A percentile compares a stretch with the other conserved stretches of the same genome.
These are phyloP conservation scores for Mucor ambiguus DNA, from an alignment of 371 early-diverging fungal species.

Conservation along the genomic window DNA sequence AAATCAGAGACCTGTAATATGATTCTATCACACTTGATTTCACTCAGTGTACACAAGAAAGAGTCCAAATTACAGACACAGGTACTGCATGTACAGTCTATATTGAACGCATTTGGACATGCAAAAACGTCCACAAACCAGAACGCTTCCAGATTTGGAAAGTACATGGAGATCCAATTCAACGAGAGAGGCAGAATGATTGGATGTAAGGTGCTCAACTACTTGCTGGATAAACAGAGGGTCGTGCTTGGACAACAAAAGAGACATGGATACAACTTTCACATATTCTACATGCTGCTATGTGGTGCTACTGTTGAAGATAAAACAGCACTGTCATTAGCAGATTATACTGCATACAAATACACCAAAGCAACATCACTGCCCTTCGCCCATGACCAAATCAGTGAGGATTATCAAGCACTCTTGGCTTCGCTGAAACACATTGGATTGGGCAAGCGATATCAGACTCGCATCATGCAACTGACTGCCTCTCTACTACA, in stretches of 20 bases:
- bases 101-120: conserved; percentile 91
- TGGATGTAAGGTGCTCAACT: conserved; percentile 93
- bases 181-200: conserved; percentile 85
- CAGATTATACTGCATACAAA: conserved; percentile 22
- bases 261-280: conserved; percentile 78
- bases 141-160: conserved; percentile 89
- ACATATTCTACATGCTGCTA: conserved; percentile 89
- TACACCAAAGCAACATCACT: conserved; percentile 38
- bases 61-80: conserved; percentile 79
- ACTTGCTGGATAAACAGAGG: conserved; percentile 87
- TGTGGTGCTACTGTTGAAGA: conserved; percentile 46
- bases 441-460: conserved; percentile 77
- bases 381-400: neutral
- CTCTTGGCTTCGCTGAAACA: conserved; percentile 75
- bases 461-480: conserved; percentile 81
- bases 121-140: conserved; percentile 42
- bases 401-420: neutral
- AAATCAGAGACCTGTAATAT: conserved; percentile 76
- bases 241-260: conserved; percentile 53
- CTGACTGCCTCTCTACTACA: conserved; percentile 83
- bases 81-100: conserved; percentile 68
- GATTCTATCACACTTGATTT: conserved; percentile 71
- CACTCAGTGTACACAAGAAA: conserved; percentile 76
- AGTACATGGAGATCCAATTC: conserved; percentile 92
- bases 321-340: conserved; percentile 31